Conservation (phyloP, 164 flowering plant species). For the Saururus chinensis region DNA sequence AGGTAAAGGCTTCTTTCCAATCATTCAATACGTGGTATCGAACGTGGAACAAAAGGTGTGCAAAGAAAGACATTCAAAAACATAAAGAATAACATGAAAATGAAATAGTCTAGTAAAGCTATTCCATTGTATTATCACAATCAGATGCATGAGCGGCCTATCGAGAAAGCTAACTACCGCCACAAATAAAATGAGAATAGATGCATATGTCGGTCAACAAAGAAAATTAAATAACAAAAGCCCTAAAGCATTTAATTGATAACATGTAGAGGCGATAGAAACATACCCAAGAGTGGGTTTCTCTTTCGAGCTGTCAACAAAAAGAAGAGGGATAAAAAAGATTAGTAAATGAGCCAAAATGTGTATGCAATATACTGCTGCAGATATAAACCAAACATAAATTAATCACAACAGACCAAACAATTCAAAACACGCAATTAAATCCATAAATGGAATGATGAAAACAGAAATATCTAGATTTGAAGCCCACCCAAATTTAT, state of each 20-base stretch:
- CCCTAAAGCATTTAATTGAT: too few relatives aligned
- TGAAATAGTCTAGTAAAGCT: neutral
- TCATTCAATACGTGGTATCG: too few relatives aligned
- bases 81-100: neutral
- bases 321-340: neutral
- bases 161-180: too few relatives aligned
- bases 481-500: neutral
- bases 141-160: neutral
- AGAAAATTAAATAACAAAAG: neutral
- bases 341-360: neutral
- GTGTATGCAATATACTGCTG: neutral
- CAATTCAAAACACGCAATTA: neutral
- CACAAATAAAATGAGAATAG: neutral
- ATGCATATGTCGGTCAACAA: neutral
- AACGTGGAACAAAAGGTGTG: too few relatives aligned
- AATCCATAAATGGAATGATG: neutral
- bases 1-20: too few relatives aligned
- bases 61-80: too few relatives aligned
- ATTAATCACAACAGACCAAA: too few relatives aligned
- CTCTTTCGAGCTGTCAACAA: conserved; percentile 94
- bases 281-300: conserved; percentile 97
- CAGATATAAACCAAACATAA: too few relatives aligned
- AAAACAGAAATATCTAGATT: neutral
- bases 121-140: neutral
- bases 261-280: conserved; percentile 5